Evolutionary conservation across 23 red algal genomes (phyloP).

Genomic region (Gracilaria gracilis): DNA sequence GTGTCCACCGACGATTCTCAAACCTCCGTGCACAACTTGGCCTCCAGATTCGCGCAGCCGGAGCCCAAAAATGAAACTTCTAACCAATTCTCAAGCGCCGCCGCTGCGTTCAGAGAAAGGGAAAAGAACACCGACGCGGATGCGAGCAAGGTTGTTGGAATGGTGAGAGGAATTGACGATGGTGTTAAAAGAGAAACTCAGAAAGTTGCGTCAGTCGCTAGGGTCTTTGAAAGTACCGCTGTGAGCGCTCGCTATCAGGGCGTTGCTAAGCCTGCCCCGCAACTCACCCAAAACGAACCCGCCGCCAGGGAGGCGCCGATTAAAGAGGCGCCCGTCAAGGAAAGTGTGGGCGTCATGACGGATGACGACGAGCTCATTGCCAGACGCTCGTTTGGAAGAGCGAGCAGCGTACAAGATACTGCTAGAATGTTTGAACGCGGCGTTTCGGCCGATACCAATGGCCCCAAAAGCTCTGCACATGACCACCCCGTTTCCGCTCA

Average conservation of each 20-base stretch:
- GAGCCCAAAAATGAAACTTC: not conserved
- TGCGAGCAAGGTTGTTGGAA: not conserved
- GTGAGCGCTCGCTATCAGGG: not conserved
- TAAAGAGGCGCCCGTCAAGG: not conserved
- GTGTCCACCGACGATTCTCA: not conserved
- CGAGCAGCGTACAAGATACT: conserved; percentile 14
- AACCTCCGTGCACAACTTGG: not conserved
- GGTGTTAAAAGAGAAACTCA: not conserved
- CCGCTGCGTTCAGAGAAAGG: conserved; percentile 6
- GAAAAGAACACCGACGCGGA: not conserved
- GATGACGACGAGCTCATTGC: not conserved
- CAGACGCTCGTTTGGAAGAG: not conserved
- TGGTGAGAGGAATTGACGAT: conserved; percentile 7
- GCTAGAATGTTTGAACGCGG: conserved; percentile 26
- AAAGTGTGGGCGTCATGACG: not conserved
- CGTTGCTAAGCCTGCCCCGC: not conserved
- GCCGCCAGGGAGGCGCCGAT: not conserved
- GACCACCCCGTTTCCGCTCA: not conserved
- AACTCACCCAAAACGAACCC: not conserved
- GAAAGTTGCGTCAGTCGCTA: not conserved
- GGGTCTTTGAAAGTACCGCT: not conserved
- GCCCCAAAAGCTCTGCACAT: not conserved
- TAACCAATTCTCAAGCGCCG: not conserved
- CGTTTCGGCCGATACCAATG: not conserved
- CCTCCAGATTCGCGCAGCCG: not conserved